Conservation (phyloP, 768 basidiomycete genomes). For the Boletellus sp. region DNA sequence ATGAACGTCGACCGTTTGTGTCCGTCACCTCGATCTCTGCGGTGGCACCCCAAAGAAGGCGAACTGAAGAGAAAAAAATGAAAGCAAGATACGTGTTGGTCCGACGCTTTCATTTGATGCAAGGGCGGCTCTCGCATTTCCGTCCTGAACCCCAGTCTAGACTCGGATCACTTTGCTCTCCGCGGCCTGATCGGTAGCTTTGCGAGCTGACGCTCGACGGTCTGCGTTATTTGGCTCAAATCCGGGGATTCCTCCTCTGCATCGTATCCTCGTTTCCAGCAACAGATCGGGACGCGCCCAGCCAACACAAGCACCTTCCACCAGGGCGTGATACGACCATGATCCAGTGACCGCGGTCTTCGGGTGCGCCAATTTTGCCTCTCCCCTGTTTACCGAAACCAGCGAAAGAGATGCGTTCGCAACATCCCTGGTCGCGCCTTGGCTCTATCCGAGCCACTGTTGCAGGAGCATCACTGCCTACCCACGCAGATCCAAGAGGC, state of each 20-base stretch:
- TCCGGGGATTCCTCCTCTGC: constrained; percentile 6
- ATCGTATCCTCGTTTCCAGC: constrained; percentile 5
- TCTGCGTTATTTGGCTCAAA: constrained; percentile 7
- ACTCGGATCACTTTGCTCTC: background rate
- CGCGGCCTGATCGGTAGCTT: constrained; percentile 15
- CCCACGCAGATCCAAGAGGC: constrained; percentile 21
- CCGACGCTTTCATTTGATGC: constrained; percentile 15
- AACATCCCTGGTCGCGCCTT: background rate
- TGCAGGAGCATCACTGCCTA: background rate
- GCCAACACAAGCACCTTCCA: background rate
- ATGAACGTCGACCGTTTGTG: constrained; percentile 4
- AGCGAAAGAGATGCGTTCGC: background rate
- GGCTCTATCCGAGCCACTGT: too few relatives aligned
- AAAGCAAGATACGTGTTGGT: constrained; percentile 2
- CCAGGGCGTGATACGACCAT: background rate
- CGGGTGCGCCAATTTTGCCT: constrained; percentile 3
- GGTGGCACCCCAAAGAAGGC: constrained; percentile 4
- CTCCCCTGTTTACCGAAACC: background rate
- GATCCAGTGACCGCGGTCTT: background rate
- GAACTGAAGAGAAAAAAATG: background rate
- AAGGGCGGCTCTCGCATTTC: constrained; percentile 7
- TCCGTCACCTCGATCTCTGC: constrained; percentile 1
- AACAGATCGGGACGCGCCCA: constrained; percentile 3
- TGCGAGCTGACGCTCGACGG: background rate
- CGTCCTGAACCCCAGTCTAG: constrained; percentile 6